Conservation (phyloP, 768 basidiomycete species). For the Tulasnella sp. region DNA sequence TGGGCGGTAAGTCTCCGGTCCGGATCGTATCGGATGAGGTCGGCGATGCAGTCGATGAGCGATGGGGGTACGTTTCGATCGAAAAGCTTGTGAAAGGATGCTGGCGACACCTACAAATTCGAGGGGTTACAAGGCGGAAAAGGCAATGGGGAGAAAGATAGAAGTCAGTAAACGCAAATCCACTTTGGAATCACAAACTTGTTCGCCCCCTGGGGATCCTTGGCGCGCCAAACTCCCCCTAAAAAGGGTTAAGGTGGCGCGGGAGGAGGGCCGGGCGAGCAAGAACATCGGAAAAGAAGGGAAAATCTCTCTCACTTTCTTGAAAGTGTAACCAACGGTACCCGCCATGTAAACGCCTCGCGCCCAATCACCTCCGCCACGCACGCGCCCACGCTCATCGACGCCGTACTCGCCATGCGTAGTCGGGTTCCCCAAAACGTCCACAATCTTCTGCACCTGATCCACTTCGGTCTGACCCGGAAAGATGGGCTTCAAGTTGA, state of each 20-base stretch:
- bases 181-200: neutral
- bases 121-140: neutral
- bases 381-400: conserved; percentile 59
- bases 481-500: conserved; percentile 92
- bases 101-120: conserved; percentile 38
- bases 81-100: conserved; percentile 58
- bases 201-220: neutral
- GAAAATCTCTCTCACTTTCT: conserved; percentile 56
- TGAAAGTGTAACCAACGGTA: conserved; percentile 80
- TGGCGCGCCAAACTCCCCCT: neutral
- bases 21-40: conserved; percentile 90
- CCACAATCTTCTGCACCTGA: conserved; percentile 86
- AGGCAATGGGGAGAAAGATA: neutral
- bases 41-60: conserved; percentile 86
- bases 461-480: conserved; percentile 90
- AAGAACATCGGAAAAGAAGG: conserved; percentile 21
- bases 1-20: conserved; percentile 76
- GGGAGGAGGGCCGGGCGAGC: neutral
- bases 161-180: too few species aligned
- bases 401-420: conserved; percentile 59
- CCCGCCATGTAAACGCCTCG: conserved; percentile 84
- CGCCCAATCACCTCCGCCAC: conserved; percentile 87
- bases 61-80: conserved; percentile 70
- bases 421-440: conserved; percentile 84
- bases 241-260: neutral